These are phyloP conservation scores for Fraxinus xanthoxyloides DNA, from an alignment of 305 asterid species.

Conservation along the genomic window DNA sequence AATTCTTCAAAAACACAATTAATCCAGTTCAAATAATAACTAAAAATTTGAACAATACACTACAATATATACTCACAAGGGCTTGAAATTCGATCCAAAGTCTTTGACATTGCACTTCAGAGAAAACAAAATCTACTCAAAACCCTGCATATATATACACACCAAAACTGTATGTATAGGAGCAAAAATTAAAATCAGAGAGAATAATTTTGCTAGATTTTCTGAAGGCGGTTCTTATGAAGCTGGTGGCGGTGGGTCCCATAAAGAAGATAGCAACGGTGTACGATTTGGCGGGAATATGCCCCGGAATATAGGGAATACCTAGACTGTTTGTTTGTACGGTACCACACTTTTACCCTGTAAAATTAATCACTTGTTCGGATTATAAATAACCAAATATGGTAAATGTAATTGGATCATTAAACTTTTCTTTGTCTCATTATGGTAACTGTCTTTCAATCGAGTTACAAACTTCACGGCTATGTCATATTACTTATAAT, in stretches of 20 bases:
- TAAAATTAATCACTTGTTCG: neutral
- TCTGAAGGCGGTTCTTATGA: constrained; percentile 22
- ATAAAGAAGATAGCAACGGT: constrained; percentile 20
- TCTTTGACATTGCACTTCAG: constrained; percentile 25
- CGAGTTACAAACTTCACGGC: neutral
- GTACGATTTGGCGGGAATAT: constrained; percentile 55
- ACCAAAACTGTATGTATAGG: neutral
- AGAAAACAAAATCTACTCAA: neutral
- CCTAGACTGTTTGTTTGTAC: neutral
- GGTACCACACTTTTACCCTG: neutral
- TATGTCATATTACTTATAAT: too few relatives aligned
- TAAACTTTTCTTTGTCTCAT: neutral
- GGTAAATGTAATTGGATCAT: neutral
- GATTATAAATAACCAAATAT: neutral
- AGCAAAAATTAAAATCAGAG: constrained; percentile 6
- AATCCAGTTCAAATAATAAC: neutral
- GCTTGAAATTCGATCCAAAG: constrained; percentile 34
- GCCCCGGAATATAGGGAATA: constrained; percentile 6
- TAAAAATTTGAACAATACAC: neutral
- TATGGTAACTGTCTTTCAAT: neutral
- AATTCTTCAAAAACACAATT: neutral
- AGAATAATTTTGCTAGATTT: neutral
- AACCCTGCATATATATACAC: neutral
- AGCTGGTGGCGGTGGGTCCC: constrained; percentile 29
- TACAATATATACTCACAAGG: constrained; percentile 32